A percentile compares a stretch with the other conserved stretches of the same genome.
Evolutionary conservation across 108 stramenopile genomes (phyloP).

Genomic region (Stephanodiscus triporus): DNA sequence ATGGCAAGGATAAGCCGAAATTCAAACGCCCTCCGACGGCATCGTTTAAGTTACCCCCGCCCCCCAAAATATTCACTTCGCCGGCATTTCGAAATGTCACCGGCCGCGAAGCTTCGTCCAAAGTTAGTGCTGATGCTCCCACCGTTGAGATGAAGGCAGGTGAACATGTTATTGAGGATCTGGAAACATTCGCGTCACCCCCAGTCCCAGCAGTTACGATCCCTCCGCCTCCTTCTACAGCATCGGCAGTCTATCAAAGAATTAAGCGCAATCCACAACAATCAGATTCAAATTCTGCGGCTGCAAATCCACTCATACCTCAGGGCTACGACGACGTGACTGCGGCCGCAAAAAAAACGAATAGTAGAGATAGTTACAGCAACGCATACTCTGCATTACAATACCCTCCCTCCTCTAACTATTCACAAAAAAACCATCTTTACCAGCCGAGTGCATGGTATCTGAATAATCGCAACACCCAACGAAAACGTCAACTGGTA

Average conservation of each 20-base stretch:
- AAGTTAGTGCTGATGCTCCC: not conserved
- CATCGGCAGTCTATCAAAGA: constrained; percentile 23
- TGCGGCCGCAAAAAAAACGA: not conserved
- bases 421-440: constrained; percentile 23
- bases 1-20: constrained; percentile 10
- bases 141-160: not conserved
- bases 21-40: constrained; percentile 14
- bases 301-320: not conserved
- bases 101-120: not conserved
- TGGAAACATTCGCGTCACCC: not conserved
- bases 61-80: constrained; percentile 28
- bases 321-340: not conserved
- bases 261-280: not conserved
- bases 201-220: constrained; percentile 9
- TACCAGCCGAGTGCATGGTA: constrained; percentile 46
- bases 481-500: constrained; percentile 17
- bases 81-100: not conserved
- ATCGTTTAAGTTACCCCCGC: constrained; percentile 23
- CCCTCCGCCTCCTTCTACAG: constrained; percentile 14
- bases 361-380: constrained; percentile 13
- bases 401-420: constrained; percentile 9
- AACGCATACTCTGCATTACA: constrained; percentile 27
- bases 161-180: constrained; percentile 2
- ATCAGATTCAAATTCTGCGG: not conserved
- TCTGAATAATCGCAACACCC: constrained; percentile 18